Base-by-base conservation (phyloP, 139 green algal species). In the Microglena sp. region DNA sequence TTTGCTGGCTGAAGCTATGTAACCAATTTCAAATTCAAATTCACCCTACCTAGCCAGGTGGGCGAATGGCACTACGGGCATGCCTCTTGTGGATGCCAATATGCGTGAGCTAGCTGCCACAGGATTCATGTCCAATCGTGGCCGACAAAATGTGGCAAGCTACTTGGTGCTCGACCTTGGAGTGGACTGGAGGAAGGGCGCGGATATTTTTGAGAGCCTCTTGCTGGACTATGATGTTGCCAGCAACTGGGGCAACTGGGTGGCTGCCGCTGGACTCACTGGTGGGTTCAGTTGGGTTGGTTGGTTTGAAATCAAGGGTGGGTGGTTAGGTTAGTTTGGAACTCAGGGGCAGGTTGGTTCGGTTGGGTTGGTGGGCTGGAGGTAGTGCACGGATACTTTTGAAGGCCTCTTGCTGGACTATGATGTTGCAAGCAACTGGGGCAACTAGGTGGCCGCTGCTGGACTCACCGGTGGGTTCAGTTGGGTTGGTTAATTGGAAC, bases 361-460 rank as follows among this genome's bases (percentile, higher is more conserved):
- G n/a, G n/a, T n/a, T n/a, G n/a, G n/a, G n/a, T n/a, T n/a, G n/a
- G 24, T 96, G 6, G 93, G 97, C 82, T 98, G 93, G 93, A 74
- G 93, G 56, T 77, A 50, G 80, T 65, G 88, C 1, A 82, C 77
- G 2, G 81, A 84, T 28, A 76, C 73, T 33, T 94, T 93, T 64
- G 81, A 89, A 72, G 67, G 60, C 54, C 62, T 5, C 22, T 57
- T 97, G 62, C 66, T 95, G 3, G 91, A 97, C 77, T 93, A 97
- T 60, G 90, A 97, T 36, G 81, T 82, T 2, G 61, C 79, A 46
- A 77, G 75, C 65, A 97, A 97, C 74, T 97, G 87, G 78, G 91
- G 90, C 62, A 97, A 97, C 84, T 97, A 92, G 92, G 82, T 87
- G 35, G 60, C 86, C 0, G 84, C 85, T 3, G 87, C 88, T 0